Evolutionary conservation across 352 stramenopile species (phyloP).

Genomic region (Phytophthora multivora): DNA sequence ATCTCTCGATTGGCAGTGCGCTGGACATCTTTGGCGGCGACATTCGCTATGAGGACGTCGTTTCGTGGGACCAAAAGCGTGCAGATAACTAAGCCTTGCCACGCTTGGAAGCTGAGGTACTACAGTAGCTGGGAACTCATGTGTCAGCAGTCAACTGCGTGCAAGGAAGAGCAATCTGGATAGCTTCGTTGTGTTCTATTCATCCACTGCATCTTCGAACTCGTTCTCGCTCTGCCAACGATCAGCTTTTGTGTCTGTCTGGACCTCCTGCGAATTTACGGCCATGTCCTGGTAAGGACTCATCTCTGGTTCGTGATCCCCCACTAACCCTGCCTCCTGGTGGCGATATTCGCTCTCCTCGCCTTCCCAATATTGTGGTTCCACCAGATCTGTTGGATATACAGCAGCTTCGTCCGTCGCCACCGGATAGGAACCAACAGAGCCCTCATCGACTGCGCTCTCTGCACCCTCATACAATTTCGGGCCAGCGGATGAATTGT

Average conservation of each 20-base stretch:
- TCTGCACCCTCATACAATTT: constrained; percentile 3
- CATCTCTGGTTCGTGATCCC: too few relatives aligned
- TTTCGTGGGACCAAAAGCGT: constrained; percentile 85
- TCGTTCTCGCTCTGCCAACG: constrained; percentile 25
- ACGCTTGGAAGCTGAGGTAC: not conserved
- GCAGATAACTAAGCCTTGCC: constrained; percentile 10
- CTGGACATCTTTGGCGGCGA: constrained; percentile 97
- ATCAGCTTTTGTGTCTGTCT: not conserved
- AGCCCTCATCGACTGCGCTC: not conserved
- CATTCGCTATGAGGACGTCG: constrained; percentile 93
- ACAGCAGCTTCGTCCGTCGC: constrained; percentile 4
- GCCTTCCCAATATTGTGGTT: constrained; percentile 10
- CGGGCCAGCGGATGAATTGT: not conserved
- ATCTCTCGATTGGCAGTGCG: constrained; percentile 98
- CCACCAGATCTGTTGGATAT: constrained; percentile 6
- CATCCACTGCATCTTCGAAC: constrained; percentile 43
- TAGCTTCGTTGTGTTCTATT: constrained; percentile 10
- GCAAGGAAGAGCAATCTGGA: too few relatives aligned
- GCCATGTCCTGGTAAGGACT: not conserved
- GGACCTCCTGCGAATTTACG: not conserved
- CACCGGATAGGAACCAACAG: constrained; percentile 6
- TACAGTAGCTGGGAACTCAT: not conserved
- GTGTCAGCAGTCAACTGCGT: too few relatives aligned
- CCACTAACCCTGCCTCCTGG: constrained; percentile 6
- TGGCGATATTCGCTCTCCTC: constrained; percentile 14